Percentiles rank a stretch among this genome's conserved stretches.
Conservation (phyloP, 768 basidiomycete species). For the Leucocoprinus leucothites region DNA sequence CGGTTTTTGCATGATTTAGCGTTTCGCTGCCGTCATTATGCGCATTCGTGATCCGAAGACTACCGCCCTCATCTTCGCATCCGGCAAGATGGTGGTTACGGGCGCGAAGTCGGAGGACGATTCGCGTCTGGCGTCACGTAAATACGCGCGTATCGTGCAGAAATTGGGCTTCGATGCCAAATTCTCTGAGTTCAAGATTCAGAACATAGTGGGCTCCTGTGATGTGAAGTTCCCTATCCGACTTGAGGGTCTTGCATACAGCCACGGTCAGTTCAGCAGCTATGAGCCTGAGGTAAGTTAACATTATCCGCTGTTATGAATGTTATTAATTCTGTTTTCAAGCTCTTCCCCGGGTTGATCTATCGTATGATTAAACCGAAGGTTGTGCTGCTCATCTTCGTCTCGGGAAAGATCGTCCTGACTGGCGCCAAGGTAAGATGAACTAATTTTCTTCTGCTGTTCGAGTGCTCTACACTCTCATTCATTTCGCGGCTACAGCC, state of each 20-base stretch:
- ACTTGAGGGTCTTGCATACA: slow-evolving; percentile 94
- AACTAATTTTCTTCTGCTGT: slow-evolving; percentile 18
- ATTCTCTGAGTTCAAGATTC: slow-evolving; percentile 99
- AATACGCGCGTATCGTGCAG: slow-evolving; percentile 99
- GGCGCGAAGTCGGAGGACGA: slow-evolving; percentile 99
- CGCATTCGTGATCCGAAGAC: slow-evolving; percentile 99
- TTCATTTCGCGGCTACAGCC: slow-evolving; percentile 16
- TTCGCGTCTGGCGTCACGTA: slow-evolving; percentile 92
- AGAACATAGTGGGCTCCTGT: slow-evolving; percentile 98
- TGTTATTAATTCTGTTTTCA: slow-evolving; percentile 12
- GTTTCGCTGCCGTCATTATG: slow-evolving; percentile 99
- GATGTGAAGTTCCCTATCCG: slow-evolving; percentile 99
- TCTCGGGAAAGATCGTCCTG: slow-evolving; percentile 97
- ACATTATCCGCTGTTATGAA: neutral
- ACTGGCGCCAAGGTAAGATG: slow-evolving; percentile 93
- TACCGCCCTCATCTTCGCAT: slow-evolving; percentile 98
- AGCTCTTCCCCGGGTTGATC: slow-evolving; percentile 99
- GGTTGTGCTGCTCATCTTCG: slow-evolving; percentile 97
- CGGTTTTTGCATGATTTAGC: slow-evolving; percentile 66
- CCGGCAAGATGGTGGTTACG: slow-evolving; percentile 99
- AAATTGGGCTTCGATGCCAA: slow-evolving; percentile 99
- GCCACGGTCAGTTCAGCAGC: slow-evolving; percentile 96
- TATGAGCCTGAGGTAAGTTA: slow-evolving; percentile 90
- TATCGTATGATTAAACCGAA: slow-evolving; percentile 99
- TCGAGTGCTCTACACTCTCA: slow-evolving; percentile 13